A percentile compares a stretch with the other conserved stretches of the same genome.
Evolutionary conservation across 2,329 filamentous ascomycete genomes (phyloP).

Genomic region (Pyrenophora tritici-repentis): DNA sequence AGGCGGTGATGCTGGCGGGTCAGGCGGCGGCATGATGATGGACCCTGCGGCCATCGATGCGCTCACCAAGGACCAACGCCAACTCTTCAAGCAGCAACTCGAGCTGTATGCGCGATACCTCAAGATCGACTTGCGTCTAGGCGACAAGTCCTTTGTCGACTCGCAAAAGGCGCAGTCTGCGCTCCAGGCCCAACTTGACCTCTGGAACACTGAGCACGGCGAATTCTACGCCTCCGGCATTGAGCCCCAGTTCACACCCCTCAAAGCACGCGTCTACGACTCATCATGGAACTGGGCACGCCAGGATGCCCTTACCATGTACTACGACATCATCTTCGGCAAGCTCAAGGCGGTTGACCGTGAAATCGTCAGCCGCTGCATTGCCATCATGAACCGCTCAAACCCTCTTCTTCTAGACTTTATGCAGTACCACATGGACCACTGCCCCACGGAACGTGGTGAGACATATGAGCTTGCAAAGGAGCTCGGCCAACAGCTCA

Average conservation of each 20-base stretch:
- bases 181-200: slow-evolving; percentile 88
- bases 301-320: slow-evolving; percentile 97
- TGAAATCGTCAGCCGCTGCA: slow-evolving; percentile 98
- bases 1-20: slow-evolving; percentile 72
- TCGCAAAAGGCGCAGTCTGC: slow-evolving; percentile 85
- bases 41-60: slow-evolving; percentile 96
- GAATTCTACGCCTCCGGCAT: slow-evolving; percentile 96
- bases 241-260: slow-evolving; percentile 86
- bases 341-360: slow-evolving; percentile 90
- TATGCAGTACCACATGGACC: slow-evolving; percentile 99
- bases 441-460: slow-evolving; percentile 93
- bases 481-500: slow-evolving; percentile 87
- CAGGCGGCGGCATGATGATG: slow-evolving; percentile 96
- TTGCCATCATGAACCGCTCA: slow-evolving; percentile 98
- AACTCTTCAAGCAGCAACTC: slow-evolving; percentile 96
- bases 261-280: slow-evolving; percentile 96
- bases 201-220: slow-evolving; percentile 94
- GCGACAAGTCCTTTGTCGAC: slow-evolving; percentile 87
- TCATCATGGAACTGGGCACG: slow-evolving; percentile 99
- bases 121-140: slow-evolving; percentile 95
- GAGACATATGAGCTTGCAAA: slow-evolving; percentile 99
- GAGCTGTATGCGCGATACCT: slow-evolving; percentile 94
- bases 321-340: slow-evolving; percentile 98
- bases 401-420: slow-evolving; percentile 95
- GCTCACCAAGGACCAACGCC: slow-evolving; percentile 93